These are phyloP conservation scores for Ogataea saltuana DNA, from an alignment of 805 yeast species.

Conservation along the genomic window DNA sequence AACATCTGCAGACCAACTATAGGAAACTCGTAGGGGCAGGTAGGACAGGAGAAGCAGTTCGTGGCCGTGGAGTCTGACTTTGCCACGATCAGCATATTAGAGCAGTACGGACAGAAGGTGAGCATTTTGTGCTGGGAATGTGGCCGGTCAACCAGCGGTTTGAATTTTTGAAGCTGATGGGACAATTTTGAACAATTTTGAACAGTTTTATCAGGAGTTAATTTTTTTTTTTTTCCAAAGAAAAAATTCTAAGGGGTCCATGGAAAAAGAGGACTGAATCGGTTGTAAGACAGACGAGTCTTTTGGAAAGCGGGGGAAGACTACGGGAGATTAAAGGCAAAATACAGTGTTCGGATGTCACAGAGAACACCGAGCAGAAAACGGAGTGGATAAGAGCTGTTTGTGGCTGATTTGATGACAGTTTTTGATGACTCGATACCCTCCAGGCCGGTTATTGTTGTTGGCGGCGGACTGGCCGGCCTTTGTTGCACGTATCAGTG, in stretches of 20 bases:
- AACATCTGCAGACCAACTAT: constrained; percentile 80
- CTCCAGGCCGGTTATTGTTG: constrained; percentile 45
- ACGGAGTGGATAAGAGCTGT: no score
- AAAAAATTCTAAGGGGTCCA: no score
- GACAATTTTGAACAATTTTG: no score
- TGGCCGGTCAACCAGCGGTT: not conserved
- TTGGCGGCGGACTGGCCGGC: constrained; percentile 69
- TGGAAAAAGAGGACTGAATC: no score
- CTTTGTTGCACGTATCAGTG: constrained; percentile 59
- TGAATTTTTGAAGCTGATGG: not conserved
- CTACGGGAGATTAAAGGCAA: no score
- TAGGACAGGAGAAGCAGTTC: constrained; percentile 80
- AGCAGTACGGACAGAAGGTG: constrained; percentile 92
- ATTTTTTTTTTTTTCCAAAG: no score
- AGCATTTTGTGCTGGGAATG: constrained; percentile 51
- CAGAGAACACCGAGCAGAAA: no score
- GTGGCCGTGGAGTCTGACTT: constrained; percentile 52
- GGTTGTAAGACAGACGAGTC: no score
- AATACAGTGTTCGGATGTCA: no score
- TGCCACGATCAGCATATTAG: constrained; percentile 81
- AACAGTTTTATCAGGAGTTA: no score
- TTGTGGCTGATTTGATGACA: not conserved
- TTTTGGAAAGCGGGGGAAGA: no score
- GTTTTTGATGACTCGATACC: constrained; percentile 22
- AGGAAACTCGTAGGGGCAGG: constrained; percentile 95